Base-by-base conservation (phyloP, 169 alveolate genomes). In the Prorocentrum cordatum region DNA sequence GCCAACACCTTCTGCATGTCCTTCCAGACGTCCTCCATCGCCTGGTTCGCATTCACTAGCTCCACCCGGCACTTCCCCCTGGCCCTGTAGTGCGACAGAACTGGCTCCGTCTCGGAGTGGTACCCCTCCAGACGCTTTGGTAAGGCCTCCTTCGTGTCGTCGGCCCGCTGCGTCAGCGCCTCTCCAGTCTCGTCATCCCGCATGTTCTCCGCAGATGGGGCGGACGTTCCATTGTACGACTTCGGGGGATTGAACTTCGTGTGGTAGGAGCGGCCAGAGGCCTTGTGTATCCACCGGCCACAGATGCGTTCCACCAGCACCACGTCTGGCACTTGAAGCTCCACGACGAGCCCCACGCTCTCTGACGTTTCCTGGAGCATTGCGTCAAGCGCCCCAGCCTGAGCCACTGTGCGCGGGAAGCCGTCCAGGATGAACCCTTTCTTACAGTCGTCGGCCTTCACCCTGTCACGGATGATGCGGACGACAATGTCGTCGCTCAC, bases 341-440 rank as follows among this genome's bases (percentile, higher is more conserved):
- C 94, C 45, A 96, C 91, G 9, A 94, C 97, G 84, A 77, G 45
- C 47, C 87, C 91, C 68, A 92, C 64, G 16, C 36, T 35, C 42
- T 88, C 92, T 20, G 86, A 92, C 20, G 67, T 61, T 61, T 91
- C 80, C 9, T 54, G 62, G 26, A 83, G 75, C 84, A 62, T 72
- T n/a, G 83, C 75, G 58, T 79, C 93, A 75, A 79, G 87, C 32
- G 94, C 95, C 73, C 91, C 92, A 26, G 98, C 98, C 84, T 96
- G 96, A 39, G 93, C 93, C 20, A 93, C 93, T 36, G 96, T 96
- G 70, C 98, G 93, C 31, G 98, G 98, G 92, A 96, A 96, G 33
- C 98, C 98, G 22, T 70, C 83, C 66, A 70, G 35, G 42, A 70
- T 70, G 83, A 70, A 70, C 16, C 84, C 84, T 7, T 75, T 58